Evolutionary conservation across 78 protist genomes (phyloP), one percentile per base, ranked within the genome.

Genomic region (Dictyostelium capitatum): DNA sequence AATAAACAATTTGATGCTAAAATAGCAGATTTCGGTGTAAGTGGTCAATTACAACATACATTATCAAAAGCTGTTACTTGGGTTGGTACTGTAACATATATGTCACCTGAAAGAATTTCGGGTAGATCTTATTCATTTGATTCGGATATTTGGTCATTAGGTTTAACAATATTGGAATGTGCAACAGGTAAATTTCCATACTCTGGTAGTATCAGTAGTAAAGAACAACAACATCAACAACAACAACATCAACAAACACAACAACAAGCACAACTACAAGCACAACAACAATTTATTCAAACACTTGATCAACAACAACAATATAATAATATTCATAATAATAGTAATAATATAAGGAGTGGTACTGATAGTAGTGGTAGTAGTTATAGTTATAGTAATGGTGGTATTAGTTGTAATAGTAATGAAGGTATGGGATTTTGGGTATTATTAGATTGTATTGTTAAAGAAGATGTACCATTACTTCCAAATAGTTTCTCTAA

Each of bases 11-110:
- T 95, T 64, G 85, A 80, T 10, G 96, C 94, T 23, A 97, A 97
- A 72, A 92, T 97, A 3, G 30, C 97, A 1, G 98, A 97, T 89
- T 96, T 97, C 46, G 98, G 97, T 19, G 95, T 87, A n/a, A 87
- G 95, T 79, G 96, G 97, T 25, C 91, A 90, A 48, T 82, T 93
- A 15, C 97, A 90, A 11, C 80, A 51, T 74, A 91, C 97, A 0
- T 32, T 94, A 6, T 78, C 95, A n/a, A 69, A 82, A 53, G 91
- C 96, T 47, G 96, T 77, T 12, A 81, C 97, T 11, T 96, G 95
- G 96, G 97, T 97, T n/a, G 98, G 98, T 28, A 96, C 98, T 6
- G 97, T 97, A 11, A 69, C 89, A 9, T 91, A 77, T 70, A 77
- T 83, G 89, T 75, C 92, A 74, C 98, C 98, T 20, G 98, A 97